These are phyloP conservation scores for Thermothelomyces thermophilus DNA, from an alignment of 2,329 filamentous ascomycete species.

Conservation along the genomic window DNA sequence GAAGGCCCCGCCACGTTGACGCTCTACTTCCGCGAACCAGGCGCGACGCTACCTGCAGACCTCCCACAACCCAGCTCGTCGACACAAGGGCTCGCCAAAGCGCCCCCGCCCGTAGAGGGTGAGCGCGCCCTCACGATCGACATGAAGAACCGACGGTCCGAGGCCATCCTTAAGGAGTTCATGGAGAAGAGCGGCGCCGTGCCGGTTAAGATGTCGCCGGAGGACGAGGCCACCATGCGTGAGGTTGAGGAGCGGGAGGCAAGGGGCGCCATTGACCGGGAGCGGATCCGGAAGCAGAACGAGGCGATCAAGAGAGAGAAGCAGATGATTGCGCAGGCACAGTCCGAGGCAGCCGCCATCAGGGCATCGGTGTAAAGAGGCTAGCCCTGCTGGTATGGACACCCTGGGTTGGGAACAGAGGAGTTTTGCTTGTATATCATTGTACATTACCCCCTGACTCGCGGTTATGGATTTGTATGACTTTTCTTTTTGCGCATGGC, in stretches of 20 bases:
- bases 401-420: neutral
- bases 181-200: constrained; percentile 56
- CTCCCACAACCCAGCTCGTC: constrained; percentile 43
- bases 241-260: constrained; percentile 49
- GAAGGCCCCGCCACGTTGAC: constrained; percentile 54
- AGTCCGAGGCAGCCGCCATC: constrained; percentile 42
- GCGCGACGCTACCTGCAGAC: constrained; percentile 16
- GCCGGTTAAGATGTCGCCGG: constrained; percentile 47
- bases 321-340: constrained; percentile 49
- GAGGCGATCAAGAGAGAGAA: constrained; percentile 56
- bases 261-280: constrained; percentile 48
- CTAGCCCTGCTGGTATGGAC: neutral
- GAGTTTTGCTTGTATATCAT: constrained; percentile 20
- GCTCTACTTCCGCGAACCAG: constrained; percentile 51
- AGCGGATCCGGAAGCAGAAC: constrained; percentile 45
- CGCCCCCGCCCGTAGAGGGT: constrained; percentile 40
- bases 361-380: constrained; percentile 27
- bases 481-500: neutral
- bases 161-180: constrained; percentile 57
- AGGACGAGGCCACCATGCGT: constrained; percentile 54
- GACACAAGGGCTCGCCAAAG: constrained; percentile 40
- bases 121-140: constrained; percentile 51
- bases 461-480: neutral
- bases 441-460: constrained; percentile 18
- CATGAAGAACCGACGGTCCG: constrained; percentile 56